A percentile compares a stretch with the other conserved stretches of the same genome.
Evolutionary conservation across 495 filamentous ascomycete genomes (phyloP).

Genomic region (Tuber aestivum): DNA sequence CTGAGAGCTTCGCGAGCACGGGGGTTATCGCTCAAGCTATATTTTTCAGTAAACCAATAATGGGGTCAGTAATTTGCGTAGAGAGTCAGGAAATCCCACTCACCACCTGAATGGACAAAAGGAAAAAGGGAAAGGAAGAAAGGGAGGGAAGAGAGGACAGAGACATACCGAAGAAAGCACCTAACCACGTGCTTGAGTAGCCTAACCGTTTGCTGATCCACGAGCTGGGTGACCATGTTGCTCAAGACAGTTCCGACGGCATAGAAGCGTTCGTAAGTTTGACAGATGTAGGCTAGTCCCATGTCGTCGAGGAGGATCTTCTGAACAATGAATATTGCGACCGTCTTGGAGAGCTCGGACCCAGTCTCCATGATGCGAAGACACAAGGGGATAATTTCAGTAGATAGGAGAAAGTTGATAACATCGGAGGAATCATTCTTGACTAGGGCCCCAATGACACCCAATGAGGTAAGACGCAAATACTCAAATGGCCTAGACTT

Average conservation of each 20-base stretch:
- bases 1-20: slow-evolving; percentile 89
- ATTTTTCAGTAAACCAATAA: slow-evolving; percentile 29
- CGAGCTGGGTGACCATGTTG: slow-evolving; percentile 96
- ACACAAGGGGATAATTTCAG: slow-evolving; percentile 96
- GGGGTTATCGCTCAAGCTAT: slow-evolving; percentile 88
- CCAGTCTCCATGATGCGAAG: slow-evolving; percentile 99
- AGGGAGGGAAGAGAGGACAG: too few species aligned
- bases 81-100: not conserved
- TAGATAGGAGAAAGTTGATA: slow-evolving; percentile 97
- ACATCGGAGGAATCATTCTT: slow-evolving; percentile 99
- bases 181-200: slow-evolving; percentile 96
- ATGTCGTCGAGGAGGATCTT: slow-evolving; percentile 97
- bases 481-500: slow-evolving; percentile 99
- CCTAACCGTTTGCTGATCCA: slow-evolving; percentile 93
- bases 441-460: slow-evolving; percentile 93
- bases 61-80: slow-evolving; percentile 1
- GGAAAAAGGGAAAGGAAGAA: too few species aligned
- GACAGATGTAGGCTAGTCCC: slow-evolving; percentile 96
- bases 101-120: not conserved
- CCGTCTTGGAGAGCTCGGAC: slow-evolving; percentile 96
- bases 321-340: slow-evolving; percentile 99
- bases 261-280: slow-evolving; percentile 99
- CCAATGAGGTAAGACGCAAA: slow-evolving; percentile 91
- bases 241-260: slow-evolving; percentile 95
- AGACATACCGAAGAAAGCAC: slow-evolving; percentile 81